Evolutionary conservation across 2,329 filamentous ascomycete genomes (phyloP).

Genomic region (Aureobasidium zeae): DNA sequence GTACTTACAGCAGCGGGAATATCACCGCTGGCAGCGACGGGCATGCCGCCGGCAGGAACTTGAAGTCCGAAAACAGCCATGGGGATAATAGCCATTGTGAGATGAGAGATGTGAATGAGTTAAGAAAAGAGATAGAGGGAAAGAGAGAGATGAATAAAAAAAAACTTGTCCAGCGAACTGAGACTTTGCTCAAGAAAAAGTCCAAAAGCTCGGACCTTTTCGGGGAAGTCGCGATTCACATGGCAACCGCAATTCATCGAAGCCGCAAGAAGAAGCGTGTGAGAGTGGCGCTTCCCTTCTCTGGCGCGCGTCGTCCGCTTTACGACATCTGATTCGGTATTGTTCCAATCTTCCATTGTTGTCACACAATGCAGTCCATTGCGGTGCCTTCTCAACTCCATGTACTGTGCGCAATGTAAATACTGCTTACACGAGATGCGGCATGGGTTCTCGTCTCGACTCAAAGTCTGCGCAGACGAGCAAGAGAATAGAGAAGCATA

Average conservation of each 20-base stretch:
- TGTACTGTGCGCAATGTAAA: no score
- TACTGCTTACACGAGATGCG: constrained; percentile 1
- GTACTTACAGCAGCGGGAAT: constrained; percentile 73
- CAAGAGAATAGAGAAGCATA: constrained; percentile 58
- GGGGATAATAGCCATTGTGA: constrained; percentile 24
- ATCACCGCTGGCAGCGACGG: constrained; percentile 69
- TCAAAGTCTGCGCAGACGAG: constrained; percentile 50
- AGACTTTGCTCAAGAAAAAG: neutral
- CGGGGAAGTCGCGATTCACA: neutral
- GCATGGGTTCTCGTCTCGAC: constrained; percentile 55
- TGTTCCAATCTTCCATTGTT: no score
- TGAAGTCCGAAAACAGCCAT: constrained; percentile 87
- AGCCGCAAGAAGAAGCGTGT: neutral
- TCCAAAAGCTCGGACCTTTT: neutral
- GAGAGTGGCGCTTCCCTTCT: constrained; percentile 5
- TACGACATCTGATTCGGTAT: no score
- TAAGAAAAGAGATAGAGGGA: constrained; percentile 13
- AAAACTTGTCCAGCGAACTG: neutral
- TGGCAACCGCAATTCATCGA: constrained; percentile 6
- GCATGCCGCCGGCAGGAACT: constrained; percentile 74
- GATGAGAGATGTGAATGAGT: constrained; percentile 12
- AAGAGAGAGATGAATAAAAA: constrained; percentile 1
- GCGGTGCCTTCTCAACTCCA: neutral
- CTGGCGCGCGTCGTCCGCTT: constrained; percentile 2
- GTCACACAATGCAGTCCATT: neutral